A percentile compares a stretch with the other conserved stretches of the same genome.
Conservation (phyloP, 257 asterid genomes). For the Ophiorrhiza pumila region DNA sequence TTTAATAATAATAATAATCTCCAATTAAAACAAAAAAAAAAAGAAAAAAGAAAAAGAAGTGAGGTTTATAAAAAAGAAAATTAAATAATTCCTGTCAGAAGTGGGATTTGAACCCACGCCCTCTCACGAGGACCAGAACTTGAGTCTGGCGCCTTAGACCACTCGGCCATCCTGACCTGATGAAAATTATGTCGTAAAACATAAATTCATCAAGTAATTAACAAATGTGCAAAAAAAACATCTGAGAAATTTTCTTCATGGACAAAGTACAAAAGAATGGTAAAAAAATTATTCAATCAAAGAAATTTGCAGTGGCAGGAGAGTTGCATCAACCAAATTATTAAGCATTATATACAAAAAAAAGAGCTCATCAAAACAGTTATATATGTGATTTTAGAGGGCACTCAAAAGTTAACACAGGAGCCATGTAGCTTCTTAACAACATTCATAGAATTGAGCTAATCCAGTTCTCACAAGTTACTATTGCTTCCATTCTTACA, state of each 20-base stretch:
- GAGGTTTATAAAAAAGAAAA: too few relatives aligned
- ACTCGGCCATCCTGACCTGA: constrained; percentile 99
- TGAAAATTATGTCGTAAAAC: too few relatives aligned
- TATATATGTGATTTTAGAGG: not conserved
- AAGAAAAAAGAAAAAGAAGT: too few relatives aligned
- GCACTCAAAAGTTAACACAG: not conserved
- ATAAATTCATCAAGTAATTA: too few relatives aligned
- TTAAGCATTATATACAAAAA: not conserved
- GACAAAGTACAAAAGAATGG: too few relatives aligned
- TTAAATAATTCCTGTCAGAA: too few relatives aligned
- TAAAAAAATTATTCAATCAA: too few relatives aligned
- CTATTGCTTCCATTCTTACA: not conserved
- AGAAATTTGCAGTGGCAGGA: too few relatives aligned
- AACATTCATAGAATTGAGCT: not conserved
- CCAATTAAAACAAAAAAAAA: too few relatives aligned
- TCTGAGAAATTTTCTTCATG: too few relatives aligned
- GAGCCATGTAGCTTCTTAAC: not conserved
- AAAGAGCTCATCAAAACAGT: not conserved
- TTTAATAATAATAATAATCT: too few relatives aligned
- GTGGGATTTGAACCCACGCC: constrained; percentile 82
- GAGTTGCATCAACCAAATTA: not conserved
- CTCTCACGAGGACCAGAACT: constrained; percentile 81
- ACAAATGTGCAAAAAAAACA: too few relatives aligned
- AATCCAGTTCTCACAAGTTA: not conserved
- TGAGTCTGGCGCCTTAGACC: constrained; percentile 99